Base-by-base conservation (phyloP, 2,329 filamentous ascomycete genomes). In the Xenosphaeropsis pyriputrescens region DNA sequence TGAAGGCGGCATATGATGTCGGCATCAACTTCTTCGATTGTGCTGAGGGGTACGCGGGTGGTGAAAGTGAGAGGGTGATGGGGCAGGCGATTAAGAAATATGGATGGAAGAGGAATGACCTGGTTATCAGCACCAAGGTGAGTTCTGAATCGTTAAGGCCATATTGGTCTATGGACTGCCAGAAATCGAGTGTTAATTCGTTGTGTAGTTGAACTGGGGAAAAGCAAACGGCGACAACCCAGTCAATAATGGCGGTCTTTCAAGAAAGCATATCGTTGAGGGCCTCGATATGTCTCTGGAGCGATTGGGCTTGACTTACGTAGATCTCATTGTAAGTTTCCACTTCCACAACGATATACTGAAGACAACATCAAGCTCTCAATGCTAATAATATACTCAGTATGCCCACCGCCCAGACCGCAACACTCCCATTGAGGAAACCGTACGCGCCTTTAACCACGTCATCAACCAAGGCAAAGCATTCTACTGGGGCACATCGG, bases 401-500 rank as follows among this genome's bases (percentile, higher is more conserved):
- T 80, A 78, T 50, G 76, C 77, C 13, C 78, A 83, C 58, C 68
- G 78, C 15, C 72, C 76, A 2, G 79, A 84, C 52, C 66, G 72
- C 7, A 61, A 71, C 34, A 81, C 76, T 0, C 78, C 77, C 2
- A 81, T 82, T 59, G 75, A 80, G 54, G 78, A 83, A 60, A 74
- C 69, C 2, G 76, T 83, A 29, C 71, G 76, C 38, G 75, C 70
- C 38, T 82, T 84, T 62, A 81, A 81, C 61, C 65, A 80, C 55
- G 58, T 83, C 38, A 80, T 84, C 53, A 63, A 75, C 54, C 66
- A 64, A 1, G 78, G 78, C 45, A 75, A 80, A 58, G 72, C 74
- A 2, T 71, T 83, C 45, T 80, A 81, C 62, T 80, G 75, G 75
- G 76, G 75, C 32, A 81, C 75, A 0, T 79, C 72, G 0, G 73